These are phyloP conservation scores for Solanum hybrid DNA, from an alignment of 305 asterid species.

Conservation along the genomic window DNA sequence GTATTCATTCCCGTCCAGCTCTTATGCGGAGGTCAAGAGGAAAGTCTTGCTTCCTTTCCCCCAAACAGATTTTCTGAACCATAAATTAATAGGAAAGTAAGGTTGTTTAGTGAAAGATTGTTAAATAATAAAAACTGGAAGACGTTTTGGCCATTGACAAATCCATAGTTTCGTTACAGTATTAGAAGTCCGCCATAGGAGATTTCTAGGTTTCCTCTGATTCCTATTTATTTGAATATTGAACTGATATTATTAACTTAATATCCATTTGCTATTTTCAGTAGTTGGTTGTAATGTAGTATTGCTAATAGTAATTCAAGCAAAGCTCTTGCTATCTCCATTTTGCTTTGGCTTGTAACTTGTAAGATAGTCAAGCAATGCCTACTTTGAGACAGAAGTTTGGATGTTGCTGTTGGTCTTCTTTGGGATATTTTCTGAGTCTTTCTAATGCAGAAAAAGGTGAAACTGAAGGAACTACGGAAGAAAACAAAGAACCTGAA, in stretches of 20 bases:
- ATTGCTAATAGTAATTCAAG: not conserved
- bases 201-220: not conserved
- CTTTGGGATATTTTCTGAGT: not conserved
- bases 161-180: not conserved
- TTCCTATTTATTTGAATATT: not conserved
- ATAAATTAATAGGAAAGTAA: not conserved
- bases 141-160: not conserved
- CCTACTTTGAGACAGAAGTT: not conserved
- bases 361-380: not conserved
- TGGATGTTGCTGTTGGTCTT: not conserved
- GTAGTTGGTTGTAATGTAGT: not conserved
- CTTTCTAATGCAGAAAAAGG: conserved; percentile 49
- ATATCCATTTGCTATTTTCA: not conserved
- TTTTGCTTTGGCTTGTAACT: not conserved
- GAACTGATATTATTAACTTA: not conserved
- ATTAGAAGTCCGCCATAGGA: not conserved
- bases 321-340: not conserved
- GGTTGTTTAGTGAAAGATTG: not conserved
- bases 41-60: not conserved
- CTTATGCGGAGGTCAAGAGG: not conserved
- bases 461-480: conserved; percentile 66
- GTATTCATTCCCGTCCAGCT: not conserved
- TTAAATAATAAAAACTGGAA: not conserved
- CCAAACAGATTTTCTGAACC: not conserved
- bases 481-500: conserved; percentile 56